phyloP scores from a whole-genome alignment of 805 yeast genomes.

The Candida odintsovae region DNA sequence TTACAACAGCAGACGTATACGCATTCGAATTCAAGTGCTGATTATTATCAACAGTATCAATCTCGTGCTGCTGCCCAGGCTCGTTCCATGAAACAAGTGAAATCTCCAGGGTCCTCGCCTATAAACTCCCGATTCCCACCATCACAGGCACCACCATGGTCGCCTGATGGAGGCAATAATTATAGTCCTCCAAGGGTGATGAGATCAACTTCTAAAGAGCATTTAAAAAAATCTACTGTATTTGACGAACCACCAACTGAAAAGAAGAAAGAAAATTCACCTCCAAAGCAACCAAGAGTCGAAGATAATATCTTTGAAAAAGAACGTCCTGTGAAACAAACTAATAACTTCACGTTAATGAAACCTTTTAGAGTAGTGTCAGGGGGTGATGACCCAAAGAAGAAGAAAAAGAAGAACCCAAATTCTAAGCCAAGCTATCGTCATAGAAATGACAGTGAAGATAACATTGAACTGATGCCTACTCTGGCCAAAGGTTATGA shows the following conservation, averaged over 20 bases:
- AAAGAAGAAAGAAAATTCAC: not conserved
- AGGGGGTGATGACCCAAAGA: not conserved
- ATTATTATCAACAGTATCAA: not conserved
- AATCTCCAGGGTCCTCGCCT: not conserved
- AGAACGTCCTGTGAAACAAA: not conserved
- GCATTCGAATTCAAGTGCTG: not conserved
- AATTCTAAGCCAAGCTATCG: conserved; percentile 4
- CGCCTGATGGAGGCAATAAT: not conserved
- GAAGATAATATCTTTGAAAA: not conserved
- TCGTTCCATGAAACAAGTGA: not conserved
- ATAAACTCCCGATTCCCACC: not conserved
- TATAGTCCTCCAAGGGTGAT: not conserved
- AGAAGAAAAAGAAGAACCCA: not conserved
- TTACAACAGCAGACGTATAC: not conserved
- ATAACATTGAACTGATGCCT: conserved; percentile 21
- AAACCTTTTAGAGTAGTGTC: not conserved
- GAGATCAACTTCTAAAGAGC: not conserved
- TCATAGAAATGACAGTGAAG: conserved; percentile 16
- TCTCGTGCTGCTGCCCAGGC: not conserved
- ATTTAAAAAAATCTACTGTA: not conserved
- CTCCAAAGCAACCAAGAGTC: not conserved
- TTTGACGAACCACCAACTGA: not conserved
- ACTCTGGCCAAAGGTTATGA: conserved; percentile 24
- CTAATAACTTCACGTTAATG: not conserved
- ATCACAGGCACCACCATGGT: not conserved